Evolutionary conservation across 345 rosid genomes (phyloP).

Genomic region (Physaria fendleri): DNA sequence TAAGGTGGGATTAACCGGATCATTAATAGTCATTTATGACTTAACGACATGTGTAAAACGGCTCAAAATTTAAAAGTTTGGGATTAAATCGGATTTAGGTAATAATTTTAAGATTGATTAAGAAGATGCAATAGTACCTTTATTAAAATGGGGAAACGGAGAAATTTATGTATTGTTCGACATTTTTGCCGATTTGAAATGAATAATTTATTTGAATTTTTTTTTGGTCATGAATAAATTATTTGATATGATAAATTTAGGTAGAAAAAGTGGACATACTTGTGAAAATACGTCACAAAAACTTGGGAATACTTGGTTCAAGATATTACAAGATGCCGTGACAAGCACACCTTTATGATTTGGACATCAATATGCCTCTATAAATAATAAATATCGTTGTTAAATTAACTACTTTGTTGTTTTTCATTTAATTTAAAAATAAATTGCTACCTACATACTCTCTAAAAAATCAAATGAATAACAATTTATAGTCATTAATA

Average conservation of each 20-base stretch:
- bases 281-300: background rate
- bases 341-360: slow-evolving; percentile 6
- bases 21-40: too few relatives aligned
- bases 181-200: too few relatives aligned
- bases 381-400: background rate
- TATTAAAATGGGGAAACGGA: too few relatives aligned
- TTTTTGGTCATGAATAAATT: background rate
- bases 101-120: too few relatives aligned
- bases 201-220: too few relatives aligned
- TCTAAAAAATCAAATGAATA: background rate
- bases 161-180: too few relatives aligned
- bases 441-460: background rate
- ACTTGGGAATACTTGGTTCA: background rate
- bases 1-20: too few relatives aligned
- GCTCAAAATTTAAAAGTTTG: too few relatives aligned
- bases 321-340: slow-evolving; percentile 12
- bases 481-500: background rate
- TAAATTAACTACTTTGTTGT: background rate
- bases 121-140: too few relatives aligned
- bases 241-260: background rate
- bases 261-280: background rate
- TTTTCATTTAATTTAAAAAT: too few relatives aligned
- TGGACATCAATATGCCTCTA: slow-evolving; percentile 3
- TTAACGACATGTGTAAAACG: too few relatives aligned
- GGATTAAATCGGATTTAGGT: too few relatives aligned